Evolutionary conservation across 2,329 filamentous ascomycete species (phyloP).

Genomic region (Trichophyton equinum): DNA sequence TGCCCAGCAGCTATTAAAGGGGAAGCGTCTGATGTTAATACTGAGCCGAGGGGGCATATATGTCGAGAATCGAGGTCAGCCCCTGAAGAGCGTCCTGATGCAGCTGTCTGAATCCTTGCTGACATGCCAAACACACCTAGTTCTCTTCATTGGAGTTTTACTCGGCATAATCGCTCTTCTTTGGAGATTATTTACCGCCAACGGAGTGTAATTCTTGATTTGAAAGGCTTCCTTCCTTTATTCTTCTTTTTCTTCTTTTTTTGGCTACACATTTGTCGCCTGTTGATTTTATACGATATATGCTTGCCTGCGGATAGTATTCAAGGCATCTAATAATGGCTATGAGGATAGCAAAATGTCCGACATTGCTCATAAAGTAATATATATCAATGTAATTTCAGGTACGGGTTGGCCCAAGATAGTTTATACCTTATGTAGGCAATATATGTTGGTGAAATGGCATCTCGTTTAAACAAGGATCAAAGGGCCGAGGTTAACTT

Average conservation of each 20-base stretch:
- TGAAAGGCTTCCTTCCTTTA: no score
- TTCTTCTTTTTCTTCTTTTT: no score
- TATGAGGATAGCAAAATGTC: no score
- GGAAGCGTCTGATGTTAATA: slow-evolving; percentile 2
- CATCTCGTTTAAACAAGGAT: background rate
- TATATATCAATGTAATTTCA: no score
- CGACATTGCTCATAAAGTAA: no score
- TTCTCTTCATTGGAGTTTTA: background rate
- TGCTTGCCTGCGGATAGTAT: no score
- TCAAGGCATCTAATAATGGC: no score
- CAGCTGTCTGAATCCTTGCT: background rate
- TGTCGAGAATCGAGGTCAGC: slow-evolving; percentile 8
- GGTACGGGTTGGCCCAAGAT: no score
- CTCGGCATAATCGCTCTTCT: background rate
- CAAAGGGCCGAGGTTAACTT: background rate
- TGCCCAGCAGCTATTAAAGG: background rate
- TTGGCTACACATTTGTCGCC: no score
- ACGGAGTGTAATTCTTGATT: no score
- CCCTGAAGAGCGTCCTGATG: background rate
- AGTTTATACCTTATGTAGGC: no score
- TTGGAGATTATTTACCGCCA: background rate
- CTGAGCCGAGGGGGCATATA: background rate
- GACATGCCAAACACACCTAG: background rate
- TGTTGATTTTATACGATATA: no score
- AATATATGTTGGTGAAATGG: background rate